phyloP scores from a whole-genome alignment of 179 eudicot genomes.

The Sideroxylon spinosum region DNA sequence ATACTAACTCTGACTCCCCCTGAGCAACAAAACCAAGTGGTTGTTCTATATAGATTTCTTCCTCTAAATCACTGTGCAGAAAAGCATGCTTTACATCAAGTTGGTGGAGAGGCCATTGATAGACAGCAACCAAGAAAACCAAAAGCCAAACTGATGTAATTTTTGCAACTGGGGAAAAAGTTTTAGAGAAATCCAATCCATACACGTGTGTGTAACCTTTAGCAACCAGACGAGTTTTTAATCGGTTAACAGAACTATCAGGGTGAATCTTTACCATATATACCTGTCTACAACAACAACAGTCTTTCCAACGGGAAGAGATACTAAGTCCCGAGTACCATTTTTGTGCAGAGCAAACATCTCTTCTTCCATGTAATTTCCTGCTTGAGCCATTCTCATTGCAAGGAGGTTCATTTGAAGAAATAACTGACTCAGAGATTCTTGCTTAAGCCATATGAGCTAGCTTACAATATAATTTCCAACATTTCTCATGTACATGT shows the following conservation, averaged over 20 bases:
- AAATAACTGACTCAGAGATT: too few relatives aligned
- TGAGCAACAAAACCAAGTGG: neutral
- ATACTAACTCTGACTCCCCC: neutral
- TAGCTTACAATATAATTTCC: too few relatives aligned
- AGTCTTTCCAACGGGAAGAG: too few relatives aligned
- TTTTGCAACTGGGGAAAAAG: slow-evolving; percentile 11
- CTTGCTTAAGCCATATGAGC: too few relatives aligned
- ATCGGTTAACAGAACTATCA: too few relatives aligned
- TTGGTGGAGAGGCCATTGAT: neutral
- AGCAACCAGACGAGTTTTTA: too few relatives aligned
- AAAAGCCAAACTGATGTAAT: neutral
- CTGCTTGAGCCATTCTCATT: too few relatives aligned
- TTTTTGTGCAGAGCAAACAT: neutral
- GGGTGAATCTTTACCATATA: too few relatives aligned
- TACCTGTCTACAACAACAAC: too few relatives aligned
- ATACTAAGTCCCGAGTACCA: neutral
- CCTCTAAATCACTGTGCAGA: neutral
- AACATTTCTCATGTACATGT: too few relatives aligned
- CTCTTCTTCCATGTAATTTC: too few relatives aligned
- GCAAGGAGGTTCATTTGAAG: too few relatives aligned
- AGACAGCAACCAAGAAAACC: neutral
- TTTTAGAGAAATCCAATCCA: slow-evolving; percentile 14
- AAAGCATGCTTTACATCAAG: neutral
- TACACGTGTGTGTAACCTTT: neutral
- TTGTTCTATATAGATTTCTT: slow-evolving; percentile 3